Percentiles rank a stretch among this genome's conserved stretches.
Evolutionary conservation across 495 filamentous ascomycete species (phyloP).

Genomic region (Xylaria curta): DNA sequence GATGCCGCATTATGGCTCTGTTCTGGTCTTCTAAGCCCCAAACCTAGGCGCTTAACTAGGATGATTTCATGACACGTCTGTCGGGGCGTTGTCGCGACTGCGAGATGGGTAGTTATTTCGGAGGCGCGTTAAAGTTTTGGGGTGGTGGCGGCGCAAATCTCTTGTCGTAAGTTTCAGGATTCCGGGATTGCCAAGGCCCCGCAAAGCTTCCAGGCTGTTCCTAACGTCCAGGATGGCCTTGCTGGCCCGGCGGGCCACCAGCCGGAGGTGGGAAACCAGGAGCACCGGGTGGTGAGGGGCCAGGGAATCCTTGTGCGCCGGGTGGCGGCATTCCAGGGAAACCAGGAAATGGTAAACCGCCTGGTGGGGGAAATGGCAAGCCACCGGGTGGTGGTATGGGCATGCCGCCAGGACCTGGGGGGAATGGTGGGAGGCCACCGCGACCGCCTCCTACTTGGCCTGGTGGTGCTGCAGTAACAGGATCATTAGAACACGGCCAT

Average conservation of each 20-base stretch:
- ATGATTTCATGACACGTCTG: not conserved
- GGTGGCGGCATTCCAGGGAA: conserved; percentile 43
- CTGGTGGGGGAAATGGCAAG: conserved; percentile 69
- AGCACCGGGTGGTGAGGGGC: conserved; percentile 23
- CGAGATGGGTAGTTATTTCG: not conserved
- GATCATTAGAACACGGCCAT: conserved; percentile 17
- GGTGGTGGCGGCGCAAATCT: not conserved
- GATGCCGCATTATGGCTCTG: not conserved
- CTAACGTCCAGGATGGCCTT: conserved; percentile 40
- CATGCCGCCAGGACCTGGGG: conserved; percentile 53
- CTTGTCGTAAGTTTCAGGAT: not conserved
- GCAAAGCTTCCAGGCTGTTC: not conserved
- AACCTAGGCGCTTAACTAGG: not conserved
- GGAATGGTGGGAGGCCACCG: conserved; percentile 68
- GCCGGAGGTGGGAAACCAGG: conserved; percentile 47
- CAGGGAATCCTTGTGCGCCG: conserved; percentile 55
- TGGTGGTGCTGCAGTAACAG: conserved; percentile 51
- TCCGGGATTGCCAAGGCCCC: not conserved
- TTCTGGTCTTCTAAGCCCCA: not conserved
- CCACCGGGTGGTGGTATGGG: conserved; percentile 55
- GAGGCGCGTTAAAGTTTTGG: not conserved
- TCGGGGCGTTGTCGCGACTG: not conserved
- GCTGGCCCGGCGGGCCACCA: conserved; percentile 42
- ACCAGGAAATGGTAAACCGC: conserved; percentile 36
- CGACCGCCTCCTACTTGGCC: conserved; percentile 57